A percentile compares a stretch with the other conserved stretches of the same genome.
These are phyloP conservation scores for Ophiostoma montium DNA, from an alignment of 2,329 filamentous ascomycete species.

Conservation along the genomic window DNA sequence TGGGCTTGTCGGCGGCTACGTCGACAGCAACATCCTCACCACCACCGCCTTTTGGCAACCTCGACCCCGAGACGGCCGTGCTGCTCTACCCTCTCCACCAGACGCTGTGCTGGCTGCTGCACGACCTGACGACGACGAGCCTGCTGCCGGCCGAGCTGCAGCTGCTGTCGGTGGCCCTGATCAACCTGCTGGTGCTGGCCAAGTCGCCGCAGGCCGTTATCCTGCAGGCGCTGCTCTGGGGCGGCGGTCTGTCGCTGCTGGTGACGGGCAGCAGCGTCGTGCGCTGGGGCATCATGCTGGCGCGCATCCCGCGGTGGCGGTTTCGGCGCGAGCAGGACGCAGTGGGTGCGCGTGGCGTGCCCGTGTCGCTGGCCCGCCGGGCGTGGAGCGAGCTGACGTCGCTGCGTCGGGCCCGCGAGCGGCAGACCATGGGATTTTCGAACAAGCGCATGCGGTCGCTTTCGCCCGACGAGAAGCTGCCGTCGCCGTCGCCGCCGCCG, in stretches of 20 bases:
- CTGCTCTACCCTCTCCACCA: constrained; percentile 70
- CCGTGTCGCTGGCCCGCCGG: constrained; percentile 13
- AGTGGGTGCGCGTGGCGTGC: constrained; percentile 21
- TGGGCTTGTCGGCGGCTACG: background rate
- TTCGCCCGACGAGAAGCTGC: background rate
- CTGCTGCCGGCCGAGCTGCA: constrained; percentile 78
- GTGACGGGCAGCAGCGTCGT: constrained; percentile 61
- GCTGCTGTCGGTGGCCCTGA: constrained; percentile 65
- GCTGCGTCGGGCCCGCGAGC: constrained; percentile 12
- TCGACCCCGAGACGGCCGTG: constrained; percentile 17
- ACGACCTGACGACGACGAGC: constrained; percentile 77
- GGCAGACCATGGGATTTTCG: background rate
- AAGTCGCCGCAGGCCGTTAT: constrained; percentile 72
- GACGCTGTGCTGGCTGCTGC: constrained; percentile 56
- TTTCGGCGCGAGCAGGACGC: constrained; percentile 44
- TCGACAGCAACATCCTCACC: background rate
- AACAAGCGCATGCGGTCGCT: background rate
- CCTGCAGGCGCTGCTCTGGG: constrained; percentile 73
- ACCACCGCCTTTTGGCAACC: constrained; percentile 4
- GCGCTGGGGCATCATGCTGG: constrained; percentile 70
- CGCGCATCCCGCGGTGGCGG: constrained; percentile 82
- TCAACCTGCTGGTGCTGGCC: constrained; percentile 68
- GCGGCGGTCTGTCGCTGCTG: constrained; percentile 64
- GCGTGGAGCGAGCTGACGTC: constrained; percentile 24
- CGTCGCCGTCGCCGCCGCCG: too few species aligned